Evolutionary conservation across 192 early-diverging fungal genomes (phyloP).

Genomic region (Coemansia sp.): DNA sequence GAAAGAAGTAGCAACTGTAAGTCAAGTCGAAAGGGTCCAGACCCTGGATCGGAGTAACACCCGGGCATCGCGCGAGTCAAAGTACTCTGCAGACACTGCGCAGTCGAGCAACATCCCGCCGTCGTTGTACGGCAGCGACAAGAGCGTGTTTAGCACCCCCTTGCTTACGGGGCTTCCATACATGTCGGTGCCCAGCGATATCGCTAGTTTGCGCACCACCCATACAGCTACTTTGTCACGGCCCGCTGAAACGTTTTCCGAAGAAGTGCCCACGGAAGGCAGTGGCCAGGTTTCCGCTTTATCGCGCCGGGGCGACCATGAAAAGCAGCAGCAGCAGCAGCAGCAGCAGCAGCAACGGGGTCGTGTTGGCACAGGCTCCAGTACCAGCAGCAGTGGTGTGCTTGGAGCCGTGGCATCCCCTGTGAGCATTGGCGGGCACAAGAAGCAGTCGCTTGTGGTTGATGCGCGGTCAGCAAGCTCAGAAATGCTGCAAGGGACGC

Average conservation of each 20-base stretch:
- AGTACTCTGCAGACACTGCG: conserved; percentile 32
- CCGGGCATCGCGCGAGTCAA: conserved; percentile 22
- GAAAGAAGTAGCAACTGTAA: background rate
- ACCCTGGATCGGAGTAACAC: conserved; percentile 15
- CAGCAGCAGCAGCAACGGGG: conserved; percentile 1
- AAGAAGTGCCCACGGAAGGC: background rate
- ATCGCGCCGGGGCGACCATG: background rate
- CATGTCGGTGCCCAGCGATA: conserved; percentile 48
- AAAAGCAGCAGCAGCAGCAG: background rate
- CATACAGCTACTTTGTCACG: background rate
- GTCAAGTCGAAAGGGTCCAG: conserved; percentile 1
- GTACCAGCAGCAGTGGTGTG: conserved; percentile 19
- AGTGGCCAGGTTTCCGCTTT: background rate
- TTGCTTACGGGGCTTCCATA: conserved; percentile 38
- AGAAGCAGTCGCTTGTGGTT: conserved; percentile 46
- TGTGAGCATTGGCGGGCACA: conserved; percentile 49
- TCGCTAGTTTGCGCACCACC: conserved; percentile 40
- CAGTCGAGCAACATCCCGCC: conserved; percentile 53
- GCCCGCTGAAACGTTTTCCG: background rate
- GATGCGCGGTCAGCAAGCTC: conserved; percentile 42
- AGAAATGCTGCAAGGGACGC: conserved; percentile 31
- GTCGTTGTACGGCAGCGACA: conserved; percentile 54
- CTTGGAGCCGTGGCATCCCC: conserved; percentile 39
- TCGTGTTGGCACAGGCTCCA: no score
- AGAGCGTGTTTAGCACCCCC: conserved; percentile 46